Evolutionary conservation across 768 basidiomycete species (phyloP), one percentile per base, ranked within the genome.

Genomic region (Multifurca ochricompacta): DNA sequence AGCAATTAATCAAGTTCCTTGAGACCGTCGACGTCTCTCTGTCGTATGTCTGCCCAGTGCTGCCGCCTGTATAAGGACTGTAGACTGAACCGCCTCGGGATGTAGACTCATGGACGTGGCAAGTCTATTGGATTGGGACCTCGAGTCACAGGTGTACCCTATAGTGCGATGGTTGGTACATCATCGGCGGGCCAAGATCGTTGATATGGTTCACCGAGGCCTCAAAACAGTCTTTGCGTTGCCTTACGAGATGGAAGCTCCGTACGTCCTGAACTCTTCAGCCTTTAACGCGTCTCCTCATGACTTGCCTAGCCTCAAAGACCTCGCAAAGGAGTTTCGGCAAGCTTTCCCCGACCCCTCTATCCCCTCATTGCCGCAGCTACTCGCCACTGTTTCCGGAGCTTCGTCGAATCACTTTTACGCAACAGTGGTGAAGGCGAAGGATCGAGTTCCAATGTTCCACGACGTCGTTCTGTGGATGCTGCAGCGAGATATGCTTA

Each of bases 101-200:
- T 28, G 16, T 41, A 57, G 87, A 41, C 73, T 93, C 31, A 80
- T 80, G 13, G 89, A 91, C 60, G 83, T 92, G 76, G 85, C 85
- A 3, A 83, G 76, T 64, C 66, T 89, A 32, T 70, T 94, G 36
- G 89, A 91, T 53, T 90, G 90, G 81, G 84, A 92, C 59, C 70
- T 91, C 6, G 82, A 91, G 60, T 73, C 79, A 0, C 90, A 95
- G 62, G 77, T 95, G 0, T 89, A 87, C 64, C 89, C 92, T 0
- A 81, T 88, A n/a, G 94, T 95, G 8, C 81, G 91, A 16, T 92
- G 92, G 80, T 75, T 99, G 28, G 87, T 97, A 28, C 83, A 90
- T 55, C 92, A 93, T 69, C 78, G 90, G 49, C 79, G 90, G 63
- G 95, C 91, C 5, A 91, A 91, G 62, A 73, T 98, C 25, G 85